Conservation (phyloP, 805 yeast species). For the Sungouiella thailandica region DNA sequence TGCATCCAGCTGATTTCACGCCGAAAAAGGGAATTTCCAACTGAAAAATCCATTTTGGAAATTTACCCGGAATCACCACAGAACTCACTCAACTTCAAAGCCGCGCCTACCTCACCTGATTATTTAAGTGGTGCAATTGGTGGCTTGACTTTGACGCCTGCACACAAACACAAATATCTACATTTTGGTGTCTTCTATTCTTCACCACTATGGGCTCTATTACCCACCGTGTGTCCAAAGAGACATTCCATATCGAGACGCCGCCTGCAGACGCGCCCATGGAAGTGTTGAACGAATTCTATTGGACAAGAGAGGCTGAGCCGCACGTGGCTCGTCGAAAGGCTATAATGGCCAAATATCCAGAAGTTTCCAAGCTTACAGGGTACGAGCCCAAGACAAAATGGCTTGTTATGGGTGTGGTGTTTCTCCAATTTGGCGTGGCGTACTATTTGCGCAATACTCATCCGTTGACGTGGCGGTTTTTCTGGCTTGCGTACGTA, state of each 20-base stretch:
- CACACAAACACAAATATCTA: no score
- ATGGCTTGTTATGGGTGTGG: constrained; percentile 64
- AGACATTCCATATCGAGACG: constrained; percentile 18
- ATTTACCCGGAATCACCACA: no score
- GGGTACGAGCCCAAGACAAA: constrained; percentile 88
- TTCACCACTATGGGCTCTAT: constrained; percentile 11
- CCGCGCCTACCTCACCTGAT: no score
- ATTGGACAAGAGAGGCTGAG: constrained; percentile 79
- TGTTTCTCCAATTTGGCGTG: constrained; percentile 55
- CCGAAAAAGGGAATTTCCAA: no score
- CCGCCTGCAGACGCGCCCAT: constrained; percentile 39
- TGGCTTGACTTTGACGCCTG: no score
- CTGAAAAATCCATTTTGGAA: no score
- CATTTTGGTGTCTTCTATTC: no score
- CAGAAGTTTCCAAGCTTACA: constrained; percentile 71
- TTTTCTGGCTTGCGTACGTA: constrained; percentile 61
- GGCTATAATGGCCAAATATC: constrained; percentile 67
- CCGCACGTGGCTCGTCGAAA: constrained; percentile 77
- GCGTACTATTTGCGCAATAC: constrained; percentile 62
- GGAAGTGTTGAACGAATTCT: constrained; percentile 56
- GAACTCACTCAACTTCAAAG: no score
- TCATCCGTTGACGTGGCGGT: constrained; percentile 46
- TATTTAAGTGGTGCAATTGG: no score
- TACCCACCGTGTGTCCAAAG: constrained; percentile 14
- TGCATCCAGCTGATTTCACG: no score